Evolutionary conservation across 2,329 filamentous ascomycete genomes (phyloP).

Genomic region (Fusarium hainanense): DNA sequence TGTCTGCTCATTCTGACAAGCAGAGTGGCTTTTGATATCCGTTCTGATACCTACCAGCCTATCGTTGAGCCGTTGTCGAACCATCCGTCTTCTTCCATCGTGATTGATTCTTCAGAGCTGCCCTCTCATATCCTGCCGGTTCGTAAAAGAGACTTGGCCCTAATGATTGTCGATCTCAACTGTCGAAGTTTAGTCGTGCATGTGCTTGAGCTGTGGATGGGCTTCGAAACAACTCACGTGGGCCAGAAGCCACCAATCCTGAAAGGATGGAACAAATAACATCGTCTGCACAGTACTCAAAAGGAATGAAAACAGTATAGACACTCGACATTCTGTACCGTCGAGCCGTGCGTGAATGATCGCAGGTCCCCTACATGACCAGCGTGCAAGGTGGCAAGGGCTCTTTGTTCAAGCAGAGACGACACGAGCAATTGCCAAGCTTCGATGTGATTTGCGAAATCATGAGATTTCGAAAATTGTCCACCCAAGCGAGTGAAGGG

Average conservation of each 20-base stretch:
- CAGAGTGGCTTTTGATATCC: conserved; percentile 3
- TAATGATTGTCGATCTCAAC: conserved; percentile 9
- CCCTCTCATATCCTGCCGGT: not conserved
- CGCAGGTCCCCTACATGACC: conserved; percentile 11
- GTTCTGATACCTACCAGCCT: not conserved
- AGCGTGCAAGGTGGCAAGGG: not conserved
- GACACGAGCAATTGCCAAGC: conserved; percentile 28
- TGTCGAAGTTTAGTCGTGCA: conserved; percentile 18
- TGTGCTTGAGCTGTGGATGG: conserved; percentile 10
- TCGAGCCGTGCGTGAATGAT: conserved; percentile 11
- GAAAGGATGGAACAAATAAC: conserved; percentile 1
- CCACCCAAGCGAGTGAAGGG: conserved; percentile 4
- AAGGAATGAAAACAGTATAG: not conserved
- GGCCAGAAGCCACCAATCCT: conserved; percentile 24
- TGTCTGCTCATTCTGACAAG: not conserved
- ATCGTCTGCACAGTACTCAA: conserved; percentile 18
- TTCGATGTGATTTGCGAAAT: conserved; percentile 23
- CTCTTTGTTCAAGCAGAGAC: conserved; percentile 21
- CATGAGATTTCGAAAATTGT: not conserved
- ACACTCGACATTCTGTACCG: not conserved
- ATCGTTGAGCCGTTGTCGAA: not conserved
- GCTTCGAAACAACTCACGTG: conserved; percentile 33
- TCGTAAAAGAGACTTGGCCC: not conserved
- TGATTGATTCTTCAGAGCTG: not conserved
- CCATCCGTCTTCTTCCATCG: not conserved